phyloP scores from a whole-genome alignment of 768 basidiomycete genomes.

The Phallus indusiatus region DNA sequence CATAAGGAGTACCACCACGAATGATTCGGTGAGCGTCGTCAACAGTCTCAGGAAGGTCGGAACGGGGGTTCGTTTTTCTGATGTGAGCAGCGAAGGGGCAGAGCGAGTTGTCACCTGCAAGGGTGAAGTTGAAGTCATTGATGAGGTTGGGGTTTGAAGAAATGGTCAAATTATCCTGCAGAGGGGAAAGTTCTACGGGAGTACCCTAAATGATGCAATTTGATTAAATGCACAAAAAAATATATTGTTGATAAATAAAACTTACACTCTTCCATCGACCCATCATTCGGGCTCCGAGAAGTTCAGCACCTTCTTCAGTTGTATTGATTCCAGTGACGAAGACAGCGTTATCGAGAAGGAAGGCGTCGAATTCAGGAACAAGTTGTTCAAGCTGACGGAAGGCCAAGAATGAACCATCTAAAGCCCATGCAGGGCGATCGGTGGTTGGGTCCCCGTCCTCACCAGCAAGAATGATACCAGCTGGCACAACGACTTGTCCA shows the following conservation, averaged over 20 bases:
- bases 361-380: constrained; percentile 41
- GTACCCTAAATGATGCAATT: constrained; percentile 12
- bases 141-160: constrained; percentile 18
- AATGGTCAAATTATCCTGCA: constrained; percentile 17
- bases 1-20: constrained; percentile 43
- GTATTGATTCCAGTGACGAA: constrained; percentile 19
- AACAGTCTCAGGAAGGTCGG: constrained; percentile 14
- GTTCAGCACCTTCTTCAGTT: constrained; percentile 32
- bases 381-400: constrained; percentile 23
- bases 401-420: constrained; percentile 42
- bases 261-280: constrained; percentile 42
- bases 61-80: constrained; percentile 22
- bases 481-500: constrained; percentile 25
- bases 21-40: constrained; percentile 27
- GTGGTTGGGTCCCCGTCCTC: constrained; percentile 29
- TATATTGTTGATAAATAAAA: too few relatives aligned
- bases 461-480: constrained; percentile 38
- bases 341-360: constrained; percentile 26
- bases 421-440: constrained; percentile 32
- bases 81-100: constrained; percentile 24
- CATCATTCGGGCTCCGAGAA: constrained; percentile 43
- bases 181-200: constrained; percentile 20
- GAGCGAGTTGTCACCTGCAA: constrained; percentile 11
- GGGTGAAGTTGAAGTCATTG: constrained; percentile 22
- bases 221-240: too few relatives aligned